Conservation (phyloP, 345 rosid species). For the Ricinus communis region DNA sequence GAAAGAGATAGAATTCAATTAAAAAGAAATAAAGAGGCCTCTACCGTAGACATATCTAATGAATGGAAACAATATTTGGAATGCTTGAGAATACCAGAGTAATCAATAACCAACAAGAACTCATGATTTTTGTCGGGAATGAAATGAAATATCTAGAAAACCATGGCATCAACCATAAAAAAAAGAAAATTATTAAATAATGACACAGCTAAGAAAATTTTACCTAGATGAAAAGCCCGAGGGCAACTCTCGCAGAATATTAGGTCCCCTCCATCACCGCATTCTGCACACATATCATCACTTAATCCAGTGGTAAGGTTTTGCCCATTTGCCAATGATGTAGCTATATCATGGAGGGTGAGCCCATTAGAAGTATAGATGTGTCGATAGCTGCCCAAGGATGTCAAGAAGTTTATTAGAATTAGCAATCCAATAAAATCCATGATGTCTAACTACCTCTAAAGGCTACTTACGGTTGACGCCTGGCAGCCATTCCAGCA, state of each 20-base stretch:
- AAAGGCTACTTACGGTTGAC: conserved; percentile 86
- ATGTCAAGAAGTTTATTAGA: conserved; percentile 11
- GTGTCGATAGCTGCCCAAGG: conserved; percentile 76
- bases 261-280: conserved; percentile 85
- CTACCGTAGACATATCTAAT: background rate
- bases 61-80: background rate
- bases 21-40: conserved; percentile 9
- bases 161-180: conserved; percentile 13
- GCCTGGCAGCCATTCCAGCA: conserved; percentile 99
- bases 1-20: conserved; percentile 26
- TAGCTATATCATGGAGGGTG: conserved; percentile 92
- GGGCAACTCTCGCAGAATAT: conserved; percentile 79
- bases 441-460: conserved; percentile 8
- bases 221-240: conserved; percentile 87
- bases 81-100: background rate
- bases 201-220: conserved; percentile 6
- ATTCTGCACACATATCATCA: conserved; percentile 85
- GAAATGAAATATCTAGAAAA: background rate
- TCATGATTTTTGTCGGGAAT: background rate
- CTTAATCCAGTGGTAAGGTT: conserved; percentile 58
- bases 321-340: conserved; percentile 79
- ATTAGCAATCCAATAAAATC: conserved; percentile 14
- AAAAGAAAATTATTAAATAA: background rate
- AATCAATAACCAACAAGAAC: background rate
- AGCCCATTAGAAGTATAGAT: conserved; percentile 78